A percentile compares a stretch with the other conserved stretches of the same genome.
Evolutionary conservation across 2,329 filamentous ascomycete species (phyloP).

Genomic region (Tetracladium maxilliforme): DNA sequence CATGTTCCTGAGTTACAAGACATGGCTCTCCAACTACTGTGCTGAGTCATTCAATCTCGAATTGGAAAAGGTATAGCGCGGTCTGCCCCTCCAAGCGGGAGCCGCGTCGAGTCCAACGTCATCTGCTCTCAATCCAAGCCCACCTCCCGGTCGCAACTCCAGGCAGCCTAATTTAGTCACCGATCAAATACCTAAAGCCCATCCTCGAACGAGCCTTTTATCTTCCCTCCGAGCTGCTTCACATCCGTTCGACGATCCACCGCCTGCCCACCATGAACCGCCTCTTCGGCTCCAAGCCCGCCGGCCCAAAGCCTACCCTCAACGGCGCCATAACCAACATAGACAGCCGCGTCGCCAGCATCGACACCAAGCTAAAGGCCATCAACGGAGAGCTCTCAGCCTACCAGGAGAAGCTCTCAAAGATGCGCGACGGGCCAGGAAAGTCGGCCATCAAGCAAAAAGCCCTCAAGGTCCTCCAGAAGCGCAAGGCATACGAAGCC

Average conservation of each 20-base stretch:
- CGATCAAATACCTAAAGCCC: no score
- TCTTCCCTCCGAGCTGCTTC: background rate
- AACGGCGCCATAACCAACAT: constrained; percentile 72
- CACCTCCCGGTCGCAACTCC: no score
- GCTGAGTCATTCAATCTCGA: no score
- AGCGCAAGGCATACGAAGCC: constrained; percentile 84
- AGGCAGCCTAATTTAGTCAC: no score
- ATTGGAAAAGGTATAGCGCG: no score
- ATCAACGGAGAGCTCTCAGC: constrained; percentile 80
- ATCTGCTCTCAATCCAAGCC: no score
- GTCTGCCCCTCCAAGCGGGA: no score
- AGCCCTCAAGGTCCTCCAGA: constrained; percentile 84
- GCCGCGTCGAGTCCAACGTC: no score
- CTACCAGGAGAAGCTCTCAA: constrained; percentile 75
- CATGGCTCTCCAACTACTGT: no score
- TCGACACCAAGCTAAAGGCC: constrained; percentile 89
- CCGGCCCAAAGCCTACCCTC: constrained; percentile 80
- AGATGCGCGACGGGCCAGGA: constrained; percentile 91
- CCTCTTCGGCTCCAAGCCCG: constrained; percentile 79
- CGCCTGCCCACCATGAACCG: constrained; percentile 61
- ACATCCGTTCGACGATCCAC: no score
- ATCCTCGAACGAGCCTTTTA: no score
- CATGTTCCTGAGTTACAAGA: no score
- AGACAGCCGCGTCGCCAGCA: constrained; percentile 67
- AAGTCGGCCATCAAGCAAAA: constrained; percentile 90